Conservation (phyloP, 2,329 filamentous ascomycete species). For the Fusarium keratoplasticum region DNA sequence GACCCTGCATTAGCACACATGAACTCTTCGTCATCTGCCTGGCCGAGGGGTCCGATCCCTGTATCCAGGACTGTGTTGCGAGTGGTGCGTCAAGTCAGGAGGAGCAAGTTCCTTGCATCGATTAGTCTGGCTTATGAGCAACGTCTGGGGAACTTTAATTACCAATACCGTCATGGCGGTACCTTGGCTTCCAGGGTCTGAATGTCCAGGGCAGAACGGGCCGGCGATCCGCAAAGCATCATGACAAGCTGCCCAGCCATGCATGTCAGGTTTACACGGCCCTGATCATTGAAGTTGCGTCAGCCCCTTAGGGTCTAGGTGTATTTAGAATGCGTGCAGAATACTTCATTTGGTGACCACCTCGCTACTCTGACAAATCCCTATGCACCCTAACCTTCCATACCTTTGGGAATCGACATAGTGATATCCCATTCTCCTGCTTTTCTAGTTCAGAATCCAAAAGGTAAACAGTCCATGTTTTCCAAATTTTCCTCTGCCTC, state of each 20-base stretch:
- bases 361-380: background rate
- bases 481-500: slow-evolving; percentile 37
- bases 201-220: background rate
- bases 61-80: background rate
- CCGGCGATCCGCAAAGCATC: background rate
- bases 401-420: background rate
- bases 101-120: background rate
- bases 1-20: background rate
- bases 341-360: background rate
- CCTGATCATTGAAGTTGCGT: background rate
- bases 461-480: slow-evolving; percentile 37
- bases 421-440: background rate
- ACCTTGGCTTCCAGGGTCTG: background rate
- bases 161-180: background rate
- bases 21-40: background rate
- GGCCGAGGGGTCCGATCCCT: background rate
- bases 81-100: background rate
- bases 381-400: background rate
- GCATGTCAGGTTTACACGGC: background rate
- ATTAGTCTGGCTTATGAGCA: background rate
- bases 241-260: background rate
- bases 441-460: slow-evolving; percentile 10
- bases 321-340: background rate
- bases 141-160: background rate
- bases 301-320: background rate